These are phyloP conservation scores for Ajuga reptans DNA, from an alignment of 305 asterid species.

Conservation along the genomic window DNA sequence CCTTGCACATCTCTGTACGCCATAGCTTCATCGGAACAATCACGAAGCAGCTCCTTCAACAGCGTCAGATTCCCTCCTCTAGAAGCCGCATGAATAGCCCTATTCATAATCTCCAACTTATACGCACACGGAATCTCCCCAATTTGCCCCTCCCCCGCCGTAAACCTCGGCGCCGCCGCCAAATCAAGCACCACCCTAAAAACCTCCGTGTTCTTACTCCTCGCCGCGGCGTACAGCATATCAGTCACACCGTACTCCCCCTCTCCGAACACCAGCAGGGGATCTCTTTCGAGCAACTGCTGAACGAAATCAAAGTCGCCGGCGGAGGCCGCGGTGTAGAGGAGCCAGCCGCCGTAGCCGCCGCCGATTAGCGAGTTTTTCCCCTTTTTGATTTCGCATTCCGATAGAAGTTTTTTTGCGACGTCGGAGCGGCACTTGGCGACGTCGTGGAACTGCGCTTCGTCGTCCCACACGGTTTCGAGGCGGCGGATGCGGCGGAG, in stretches of 20 bases:
- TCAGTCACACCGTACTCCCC: conserved; percentile 95
- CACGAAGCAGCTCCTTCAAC: conserved; percentile 64
- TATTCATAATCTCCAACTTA: conserved; percentile 67
- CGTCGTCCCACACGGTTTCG: conserved; percentile 97
- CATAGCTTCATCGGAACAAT: conserved; percentile 46
- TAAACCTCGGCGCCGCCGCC: conserved; percentile 63
- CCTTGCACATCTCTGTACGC: conserved; percentile 68
- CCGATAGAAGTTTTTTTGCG: conserved; percentile 48
- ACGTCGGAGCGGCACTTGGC: conserved; percentile 67
- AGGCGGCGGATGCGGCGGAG: conserved; percentile 82
- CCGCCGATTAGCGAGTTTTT: conserved; percentile 57
- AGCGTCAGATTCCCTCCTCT: conserved; percentile 77
- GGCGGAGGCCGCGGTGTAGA: conserved; percentile 91
- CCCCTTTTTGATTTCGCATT: conserved; percentile 53
- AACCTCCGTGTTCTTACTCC: conserved; percentile 60
- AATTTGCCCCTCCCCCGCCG: conserved; percentile 30
- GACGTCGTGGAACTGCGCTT: conserved; percentile 69
- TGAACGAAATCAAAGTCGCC: conserved; percentile 64
- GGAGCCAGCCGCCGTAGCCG: conserved; percentile 92
- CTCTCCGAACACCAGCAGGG: conserved; percentile 85
- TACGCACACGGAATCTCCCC: conserved; percentile 65
- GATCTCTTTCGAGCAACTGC: conserved; percentile 65
- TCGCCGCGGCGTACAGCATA: conserved; percentile 73
- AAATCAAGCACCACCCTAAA: conserved; percentile 56
- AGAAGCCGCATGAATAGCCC: conserved; percentile 90